phyloP scores from a whole-genome alignment of 176 grass and related monocot species.

The Rhynchospora tenuis region DNA sequence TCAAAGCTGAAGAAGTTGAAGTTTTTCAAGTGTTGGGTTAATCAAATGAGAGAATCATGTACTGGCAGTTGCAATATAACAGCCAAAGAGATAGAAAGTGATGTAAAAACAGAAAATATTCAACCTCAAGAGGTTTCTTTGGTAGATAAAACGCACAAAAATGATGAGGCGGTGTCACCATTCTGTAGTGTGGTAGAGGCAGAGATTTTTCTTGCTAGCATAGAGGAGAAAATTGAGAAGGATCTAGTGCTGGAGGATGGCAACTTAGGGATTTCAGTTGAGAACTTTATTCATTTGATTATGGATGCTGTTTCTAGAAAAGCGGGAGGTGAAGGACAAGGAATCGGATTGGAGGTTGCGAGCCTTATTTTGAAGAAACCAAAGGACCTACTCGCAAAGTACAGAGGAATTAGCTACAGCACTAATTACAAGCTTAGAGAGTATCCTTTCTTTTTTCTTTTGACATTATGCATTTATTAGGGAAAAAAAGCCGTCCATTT shows the following conservation, averaged over 20 bases:
- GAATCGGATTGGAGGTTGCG: conserved; percentile 41
- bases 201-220: conserved; percentile 54
- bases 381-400: conserved; percentile 66
- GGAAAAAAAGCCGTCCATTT: background rate
- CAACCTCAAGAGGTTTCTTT: conserved; percentile 32
- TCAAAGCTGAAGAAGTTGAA: conserved; percentile 59
- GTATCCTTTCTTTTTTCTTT: conserved; percentile 59
- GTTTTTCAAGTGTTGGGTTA: conserved; percentile 96
- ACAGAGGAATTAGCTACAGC: conserved; percentile 41
- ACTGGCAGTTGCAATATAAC: conserved; percentile 18
- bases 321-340: conserved; percentile 32
- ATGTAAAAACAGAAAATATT: conserved; percentile 42
- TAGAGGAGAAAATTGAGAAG: conserved; percentile 85
- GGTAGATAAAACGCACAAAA: conserved; percentile 21
- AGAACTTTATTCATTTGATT: conserved; percentile 62
- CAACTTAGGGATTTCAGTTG: conserved; percentile 68
- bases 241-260: conserved; percentile 54
- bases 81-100: conserved; percentile 34
- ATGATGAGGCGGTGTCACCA: conserved; percentile 13
- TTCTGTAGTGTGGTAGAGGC: conserved; percentile 57
- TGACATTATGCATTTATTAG: background rate
- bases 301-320: conserved; percentile 50
- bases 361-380: conserved; percentile 72
- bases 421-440: conserved; percentile 72
- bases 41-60: conserved; percentile 47